Evolutionary conservation across 192 early-diverging fungal genomes (phyloP).

Genomic region (Piromyces finnis): DNA sequence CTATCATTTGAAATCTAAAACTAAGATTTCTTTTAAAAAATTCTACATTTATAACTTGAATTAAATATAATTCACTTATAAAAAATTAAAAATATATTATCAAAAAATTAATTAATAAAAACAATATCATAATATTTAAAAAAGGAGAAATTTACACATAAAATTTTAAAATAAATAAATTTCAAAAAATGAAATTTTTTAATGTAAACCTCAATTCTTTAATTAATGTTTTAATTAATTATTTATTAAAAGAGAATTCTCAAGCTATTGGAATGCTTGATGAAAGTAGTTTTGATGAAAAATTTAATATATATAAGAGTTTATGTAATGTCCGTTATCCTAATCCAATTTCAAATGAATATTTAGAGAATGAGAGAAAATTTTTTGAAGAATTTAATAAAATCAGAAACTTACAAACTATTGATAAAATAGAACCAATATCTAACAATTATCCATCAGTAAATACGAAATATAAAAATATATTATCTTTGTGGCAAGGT

Average conservation of each 20-base stretch:
- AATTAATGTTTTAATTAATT: neutral
- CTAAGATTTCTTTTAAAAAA: no score
- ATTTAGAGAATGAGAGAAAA: neutral
- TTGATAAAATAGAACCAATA: neutral
- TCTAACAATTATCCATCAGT: neutral
- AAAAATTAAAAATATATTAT: no score
- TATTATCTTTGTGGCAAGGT: neutral
- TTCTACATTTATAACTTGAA: no score
- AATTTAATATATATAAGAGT: neutral
- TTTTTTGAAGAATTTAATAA: neutral
- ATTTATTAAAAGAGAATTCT: neutral
- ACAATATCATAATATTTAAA: no score
- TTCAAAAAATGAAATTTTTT: neutral
- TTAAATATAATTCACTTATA: no score
- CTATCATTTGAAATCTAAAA: no score
- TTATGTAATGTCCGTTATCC: neutral
- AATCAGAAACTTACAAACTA: neutral
- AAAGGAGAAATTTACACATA: no score
- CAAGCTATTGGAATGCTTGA: neutral
- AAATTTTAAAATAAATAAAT: no score
- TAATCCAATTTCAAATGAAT: neutral
- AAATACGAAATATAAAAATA: neutral
- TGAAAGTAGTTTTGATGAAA: neutral
- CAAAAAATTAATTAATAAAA: no score
- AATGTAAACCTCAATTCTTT: neutral